Conservation (phyloP, 352 stramenopile species). For the Phytophthora colocasiae region DNA sequence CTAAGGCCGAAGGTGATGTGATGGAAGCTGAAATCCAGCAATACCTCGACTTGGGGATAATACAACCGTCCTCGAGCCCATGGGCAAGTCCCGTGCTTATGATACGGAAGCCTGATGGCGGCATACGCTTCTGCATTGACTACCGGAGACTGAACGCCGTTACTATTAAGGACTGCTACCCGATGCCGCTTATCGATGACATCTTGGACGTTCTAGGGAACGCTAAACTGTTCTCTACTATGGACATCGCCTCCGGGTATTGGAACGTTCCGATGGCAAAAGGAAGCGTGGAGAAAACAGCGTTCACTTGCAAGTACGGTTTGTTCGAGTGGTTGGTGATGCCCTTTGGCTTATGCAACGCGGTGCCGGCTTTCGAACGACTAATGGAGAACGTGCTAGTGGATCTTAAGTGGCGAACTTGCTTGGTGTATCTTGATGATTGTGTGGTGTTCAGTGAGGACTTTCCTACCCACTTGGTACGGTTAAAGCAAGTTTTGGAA, state of each 20-base stretch:
- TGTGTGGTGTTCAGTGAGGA: too few relatives aligned
- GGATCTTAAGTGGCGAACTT: too few relatives aligned
- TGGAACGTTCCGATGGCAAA: not conserved
- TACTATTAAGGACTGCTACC: not conserved
- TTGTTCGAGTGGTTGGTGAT: too few relatives aligned
- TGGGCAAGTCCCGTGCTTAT: not conserved
- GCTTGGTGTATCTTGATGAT: too few relatives aligned
- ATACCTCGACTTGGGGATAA: not conserved
- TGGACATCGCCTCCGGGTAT: not conserved
- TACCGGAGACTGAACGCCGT: not conserved
- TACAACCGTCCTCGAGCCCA: not conserved
- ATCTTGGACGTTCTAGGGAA: not conserved
- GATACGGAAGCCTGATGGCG: not conserved
- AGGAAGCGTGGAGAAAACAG: not conserved
- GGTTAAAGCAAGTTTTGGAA: too few relatives aligned
- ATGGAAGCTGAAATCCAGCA: not conserved
- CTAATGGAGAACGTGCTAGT: too few relatives aligned
- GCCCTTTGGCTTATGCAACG: too few relatives aligned
- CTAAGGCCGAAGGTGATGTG: constrained; percentile 5
- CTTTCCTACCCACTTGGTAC: too few relatives aligned
- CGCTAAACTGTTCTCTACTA: not conserved
- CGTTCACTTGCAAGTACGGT: too few relatives aligned
- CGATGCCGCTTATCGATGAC: not conserved
- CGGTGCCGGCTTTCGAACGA: too few relatives aligned
- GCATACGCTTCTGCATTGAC: not conserved